Conservation (phyloP, 768 basidiomycete species). For the Tylopilus cervinicoccineus region DNA sequence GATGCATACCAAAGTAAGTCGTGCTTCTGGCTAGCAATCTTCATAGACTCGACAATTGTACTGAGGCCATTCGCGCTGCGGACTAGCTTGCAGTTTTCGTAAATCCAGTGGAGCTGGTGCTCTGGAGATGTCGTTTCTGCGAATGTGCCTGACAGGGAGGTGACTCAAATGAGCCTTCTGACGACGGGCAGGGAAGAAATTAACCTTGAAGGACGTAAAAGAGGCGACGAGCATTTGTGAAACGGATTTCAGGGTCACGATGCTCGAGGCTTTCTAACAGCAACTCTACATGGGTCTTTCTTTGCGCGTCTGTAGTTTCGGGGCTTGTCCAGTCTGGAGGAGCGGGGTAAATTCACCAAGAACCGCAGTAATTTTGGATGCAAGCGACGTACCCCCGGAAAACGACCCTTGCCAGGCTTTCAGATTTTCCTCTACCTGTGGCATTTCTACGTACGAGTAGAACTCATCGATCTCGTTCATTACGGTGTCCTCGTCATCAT, state of each 20-base stretch:
- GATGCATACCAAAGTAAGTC: slow-evolving; percentile 67
- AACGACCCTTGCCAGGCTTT: slow-evolving; percentile 87
- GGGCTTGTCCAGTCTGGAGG: slow-evolving; percentile 70
- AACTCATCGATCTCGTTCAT: slow-evolving; percentile 98
- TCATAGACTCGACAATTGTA: slow-evolving; percentile 82
- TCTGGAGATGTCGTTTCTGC: slow-evolving; percentile 89
- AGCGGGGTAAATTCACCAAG: not conserved
- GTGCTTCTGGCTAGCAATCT: slow-evolving; percentile 84
- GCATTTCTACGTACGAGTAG: slow-evolving; percentile 95
- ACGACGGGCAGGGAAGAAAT: not conserved
- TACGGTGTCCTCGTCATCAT: slow-evolving; percentile 94
- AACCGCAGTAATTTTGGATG: not conserved
- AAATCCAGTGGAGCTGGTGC: slow-evolving; percentile 93
- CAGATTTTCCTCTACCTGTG: slow-evolving; percentile 82
- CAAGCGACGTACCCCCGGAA: slow-evolving; percentile 52
- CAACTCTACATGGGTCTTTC: slow-evolving; percentile 72
- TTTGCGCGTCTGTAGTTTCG: slow-evolving; percentile 49
- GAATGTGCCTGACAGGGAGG: slow-evolving; percentile 63
- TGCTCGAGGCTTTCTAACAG: slow-evolving; percentile 88
- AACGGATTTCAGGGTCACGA: slow-evolving; percentile 76
- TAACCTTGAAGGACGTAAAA: slow-evolving; percentile 92
- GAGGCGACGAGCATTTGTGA: slow-evolving; percentile 80
- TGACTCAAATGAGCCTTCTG: slow-evolving; percentile 9
- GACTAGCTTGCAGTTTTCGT: slow-evolving; percentile 88
- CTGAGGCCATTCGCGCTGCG: slow-evolving; percentile 79